Base-by-base conservation (phyloP, 768 basidiomycete species). In the Boletus sp. region DNA sequence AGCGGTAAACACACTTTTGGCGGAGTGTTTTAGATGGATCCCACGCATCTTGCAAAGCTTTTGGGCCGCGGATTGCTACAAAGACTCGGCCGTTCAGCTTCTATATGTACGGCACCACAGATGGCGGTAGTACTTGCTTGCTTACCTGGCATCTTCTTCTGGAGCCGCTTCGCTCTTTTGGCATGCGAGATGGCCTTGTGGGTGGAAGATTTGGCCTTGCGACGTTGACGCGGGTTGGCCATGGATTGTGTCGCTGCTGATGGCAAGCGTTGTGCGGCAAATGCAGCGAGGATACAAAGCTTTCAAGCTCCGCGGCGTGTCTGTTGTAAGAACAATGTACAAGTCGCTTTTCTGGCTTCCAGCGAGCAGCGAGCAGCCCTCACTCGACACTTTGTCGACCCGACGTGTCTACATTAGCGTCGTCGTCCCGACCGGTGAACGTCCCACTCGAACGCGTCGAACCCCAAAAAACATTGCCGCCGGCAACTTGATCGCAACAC, bases 221-320 rank as follows among this genome's bases (percentile, higher is more conserved):
- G 82, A 56, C 94, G 82, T 72, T 98, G 96, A 52, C 95, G 84
- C 60, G 95, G 95, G 70, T 97, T 98, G 51, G 86, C 93, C 95
- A 98, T 4, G 9, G 19, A 33, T 19, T 5, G 21, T 15, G 21
- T 30, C 29, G 27, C 2, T 21, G n/a, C 19, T 30, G 33, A 38
- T 15, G n/a, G 21, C 48, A 21, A 25, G 25, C 25, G 25, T 25
- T 25, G 23, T 25, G 25, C 25, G 5, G 25, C 25, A 25, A 25
- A 5, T 25, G 25, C 25, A 25, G 5, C 25, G 25, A 25, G 25
- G 29, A 39, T 7, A 5, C 5, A 10, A 39, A 23, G 4, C 19
- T 56, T 66, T 64, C 27, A 40, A 50, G 23, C 59, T 61, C 62
- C 58, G 58, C 50, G 45, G 34, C 49, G 7, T n/a, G 3, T 7